Conservation (phyloP, 176 grass and related monocot species). For the Oryza punctata region DNA sequence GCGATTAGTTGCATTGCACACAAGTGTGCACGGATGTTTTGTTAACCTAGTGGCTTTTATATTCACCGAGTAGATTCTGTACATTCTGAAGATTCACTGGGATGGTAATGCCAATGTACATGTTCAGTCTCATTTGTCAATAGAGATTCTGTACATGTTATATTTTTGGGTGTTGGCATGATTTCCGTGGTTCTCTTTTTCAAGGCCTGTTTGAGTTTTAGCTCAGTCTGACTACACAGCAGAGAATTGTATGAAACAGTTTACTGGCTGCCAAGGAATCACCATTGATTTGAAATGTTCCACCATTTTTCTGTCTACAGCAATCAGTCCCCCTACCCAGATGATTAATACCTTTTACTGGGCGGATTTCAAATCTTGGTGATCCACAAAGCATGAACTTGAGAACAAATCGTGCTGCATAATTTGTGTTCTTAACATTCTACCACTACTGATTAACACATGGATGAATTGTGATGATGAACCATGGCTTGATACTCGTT, state of each 20-base stretch:
- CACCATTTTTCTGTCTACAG: neutral
- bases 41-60: neutral
- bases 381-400: neutral
- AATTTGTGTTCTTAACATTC: too few relatives aligned
- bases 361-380: neutral
- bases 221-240: neutral
- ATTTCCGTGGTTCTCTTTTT: neutral
- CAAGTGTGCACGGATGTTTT: conserved; percentile 12
- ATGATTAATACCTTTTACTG: neutral
- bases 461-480: too few relatives aligned
- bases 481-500: too few relatives aligned
- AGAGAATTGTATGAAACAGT: neutral
- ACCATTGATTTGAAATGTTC: neutral
- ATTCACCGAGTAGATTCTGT: neutral
- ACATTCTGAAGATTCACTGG: conserved; percentile 23
- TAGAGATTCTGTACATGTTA: neutral
- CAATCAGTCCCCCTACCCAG: neutral
- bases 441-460: too few relatives aligned
- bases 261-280: neutral
- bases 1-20: conserved; percentile 20
- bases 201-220: neutral
- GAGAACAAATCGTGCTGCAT: too few relatives aligned
- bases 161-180: neutral
- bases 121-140: neutral
- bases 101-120: conserved; percentile 25